These are phyloP conservation scores for Verticillium zaregamsianum DNA, from an alignment of 2,329 filamentous ascomycete genomes.

Conservation along the genomic window DNA sequence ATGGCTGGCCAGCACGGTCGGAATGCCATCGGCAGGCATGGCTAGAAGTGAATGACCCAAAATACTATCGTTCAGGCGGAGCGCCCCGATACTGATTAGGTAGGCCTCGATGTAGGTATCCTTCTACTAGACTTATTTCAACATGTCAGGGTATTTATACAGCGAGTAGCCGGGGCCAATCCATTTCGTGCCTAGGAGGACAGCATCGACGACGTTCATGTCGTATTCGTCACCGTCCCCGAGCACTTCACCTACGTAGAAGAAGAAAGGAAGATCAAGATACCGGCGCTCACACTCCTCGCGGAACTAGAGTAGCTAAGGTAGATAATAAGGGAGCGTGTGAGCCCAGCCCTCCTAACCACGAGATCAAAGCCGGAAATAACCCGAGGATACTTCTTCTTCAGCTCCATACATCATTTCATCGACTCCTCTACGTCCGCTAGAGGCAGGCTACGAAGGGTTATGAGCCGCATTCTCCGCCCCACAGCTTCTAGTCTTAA, in stretches of 20 bases:
- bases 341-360: slow-evolving; percentile 71
- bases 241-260: slow-evolving; percentile 78
- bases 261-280: slow-evolving; percentile 79
- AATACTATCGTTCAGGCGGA: slow-evolving; percentile 67
- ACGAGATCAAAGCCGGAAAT: slow-evolving; percentile 83
- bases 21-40: slow-evolving; percentile 70
- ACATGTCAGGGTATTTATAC: slow-evolving; percentile 76
- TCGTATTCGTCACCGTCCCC: slow-evolving; percentile 60
- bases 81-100: slow-evolving; percentile 69
- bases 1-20: slow-evolving; percentile 75
- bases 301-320: slow-evolving; percentile 81
- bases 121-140: slow-evolving; percentile 77
- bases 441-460: slow-evolving; percentile 48
- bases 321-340: slow-evolving; percentile 65
- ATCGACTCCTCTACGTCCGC: slow-evolving; percentile 45
- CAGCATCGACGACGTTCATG: slow-evolving; percentile 71
- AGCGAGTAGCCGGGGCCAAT: slow-evolving; percentile 80
- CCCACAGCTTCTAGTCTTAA: slow-evolving; percentile 53
- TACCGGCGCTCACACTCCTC: slow-evolving; percentile 69
- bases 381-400: slow-evolving; percentile 58
- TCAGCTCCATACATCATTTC: slow-evolving; percentile 57
- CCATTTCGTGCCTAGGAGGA: slow-evolving; percentile 72
- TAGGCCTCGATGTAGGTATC: slow-evolving; percentile 77
- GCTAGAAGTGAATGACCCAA: slow-evolving; percentile 71
- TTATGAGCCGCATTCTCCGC: slow-evolving; percentile 77